Evolutionary conservation across 352 stramenopile species (phyloP), one percentile per base, ranked within the genome.

Genomic region (Phytophthora palmivora): DNA sequence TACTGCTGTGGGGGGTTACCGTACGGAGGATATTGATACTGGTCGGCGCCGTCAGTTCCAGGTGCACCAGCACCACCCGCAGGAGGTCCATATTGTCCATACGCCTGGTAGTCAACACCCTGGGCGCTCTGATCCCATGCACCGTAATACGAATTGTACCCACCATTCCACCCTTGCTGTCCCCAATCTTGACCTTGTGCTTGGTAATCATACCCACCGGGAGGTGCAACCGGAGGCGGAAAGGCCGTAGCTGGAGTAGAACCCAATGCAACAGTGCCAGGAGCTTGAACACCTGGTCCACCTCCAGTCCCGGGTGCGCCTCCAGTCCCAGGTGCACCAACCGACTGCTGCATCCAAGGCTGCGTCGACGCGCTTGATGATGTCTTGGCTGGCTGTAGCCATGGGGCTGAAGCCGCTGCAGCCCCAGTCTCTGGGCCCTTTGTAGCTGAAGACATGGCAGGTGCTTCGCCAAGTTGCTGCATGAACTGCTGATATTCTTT

Each of bases 401-500:
- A 94, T 15, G 85, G 85, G 7, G 85, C 85, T 32, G 72, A 70
- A 5, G 63, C 57, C 26, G 76, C 45, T 11, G 30, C 16, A 34
- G 44, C 53, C 3, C 51, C 32, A 42, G 32, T 22, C 30, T 58
- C 51, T 26, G 58, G n/a, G 39, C 55, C 50, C 43, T 82, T 90
- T 19, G 70, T 70, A 5, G 84, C 80, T 7, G 76, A 75, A 43
- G 85, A 90, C 22, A 86, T 87, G 9, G 89, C 56, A 12, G 84
- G 75, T 33, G 87, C 88, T 73, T 95, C 84, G 1, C 87, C 87
- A 5, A 95, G 67, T 55, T 95, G 87, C 51, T 95, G 82, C 87
- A 95, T 92, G 57, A 95, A 94, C 14, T 82, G 89, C 38, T 87
- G 76, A 70, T 94, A 95, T 58, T 95, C 87, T 62, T 93, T 79